These are phyloP conservation scores for Cyclostephanos invisitatus DNA, from an alignment of 108 stramenopile genomes.

Conservation along the genomic window DNA sequence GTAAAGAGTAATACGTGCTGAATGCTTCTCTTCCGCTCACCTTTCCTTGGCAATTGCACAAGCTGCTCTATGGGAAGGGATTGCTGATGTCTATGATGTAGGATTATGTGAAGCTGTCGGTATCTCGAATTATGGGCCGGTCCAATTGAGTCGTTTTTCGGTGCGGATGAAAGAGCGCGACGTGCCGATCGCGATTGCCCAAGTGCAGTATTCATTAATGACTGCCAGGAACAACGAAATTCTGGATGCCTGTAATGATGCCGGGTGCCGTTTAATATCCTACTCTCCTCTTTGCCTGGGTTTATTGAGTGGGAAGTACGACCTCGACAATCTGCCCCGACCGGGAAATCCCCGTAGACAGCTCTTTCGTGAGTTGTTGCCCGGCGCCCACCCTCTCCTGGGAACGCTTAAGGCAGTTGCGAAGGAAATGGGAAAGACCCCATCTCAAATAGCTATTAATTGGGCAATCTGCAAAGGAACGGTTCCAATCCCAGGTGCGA, in stretches of 20 bases:
- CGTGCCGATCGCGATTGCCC: conserved; percentile 82
- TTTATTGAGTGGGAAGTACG: conserved; percentile 79
- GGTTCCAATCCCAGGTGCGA: conserved; percentile 82
- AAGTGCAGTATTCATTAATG: conserved; percentile 85
- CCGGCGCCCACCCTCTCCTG: conserved; percentile 67
- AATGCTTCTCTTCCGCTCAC: neutral
- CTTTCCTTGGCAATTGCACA: neutral
- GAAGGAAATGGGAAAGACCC: conserved; percentile 66
- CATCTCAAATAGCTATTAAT: conserved; percentile 89
- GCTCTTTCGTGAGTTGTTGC: conserved; percentile 80
- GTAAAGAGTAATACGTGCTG: neutral
- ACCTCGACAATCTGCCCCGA: conserved; percentile 71
- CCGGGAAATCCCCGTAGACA: conserved; percentile 70
- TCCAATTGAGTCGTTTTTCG: conserved; percentile 62
- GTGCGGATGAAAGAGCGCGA: conserved; percentile 57
- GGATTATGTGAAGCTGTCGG: conserved; percentile 82
- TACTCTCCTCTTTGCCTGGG: conserved; percentile 84
- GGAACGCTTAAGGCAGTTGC: conserved; percentile 70
- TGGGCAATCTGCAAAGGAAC: conserved; percentile 89
- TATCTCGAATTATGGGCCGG: conserved; percentile 79
- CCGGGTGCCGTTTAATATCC: conserved; percentile 72
- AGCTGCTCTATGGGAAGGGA: conserved; percentile 80
- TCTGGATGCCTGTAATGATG: conserved; percentile 74
- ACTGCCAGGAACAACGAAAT: conserved; percentile 71
- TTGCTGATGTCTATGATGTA: conserved; percentile 78